Percentiles rank a stretch among this genome's conserved stretches.
Conservation (phyloP, 2,329 filamentous ascomycete species). For the Penicillium sp. region DNA sequence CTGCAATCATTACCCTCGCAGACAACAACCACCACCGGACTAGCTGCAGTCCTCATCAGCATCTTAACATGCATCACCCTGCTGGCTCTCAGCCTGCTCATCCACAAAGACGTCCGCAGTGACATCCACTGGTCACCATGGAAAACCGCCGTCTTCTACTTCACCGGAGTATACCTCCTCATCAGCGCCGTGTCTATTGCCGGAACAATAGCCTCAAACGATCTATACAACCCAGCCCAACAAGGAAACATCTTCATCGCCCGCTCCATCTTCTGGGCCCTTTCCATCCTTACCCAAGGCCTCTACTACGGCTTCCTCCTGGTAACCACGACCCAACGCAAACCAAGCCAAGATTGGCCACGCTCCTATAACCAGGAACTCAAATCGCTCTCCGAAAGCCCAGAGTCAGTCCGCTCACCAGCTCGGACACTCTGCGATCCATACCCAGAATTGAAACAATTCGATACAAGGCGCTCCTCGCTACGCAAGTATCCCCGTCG, state of each 20-base stretch:
- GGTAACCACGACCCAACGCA: constrained; percentile 20
- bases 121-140: constrained; percentile 26
- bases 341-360: constrained; percentile 31
- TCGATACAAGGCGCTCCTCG: constrained; percentile 32
- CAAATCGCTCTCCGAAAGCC: constrained; percentile 27
- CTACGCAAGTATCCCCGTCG: constrained; percentile 37
- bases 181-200: constrained; percentile 36
- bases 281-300: constrained; percentile 42
- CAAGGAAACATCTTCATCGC: constrained; percentile 35
- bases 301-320: constrained; percentile 40
- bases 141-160: constrained; percentile 28
- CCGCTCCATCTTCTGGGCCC: constrained; percentile 46
- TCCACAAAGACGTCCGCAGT: constrained; percentile 29
- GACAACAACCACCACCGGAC: constrained; percentile 29
- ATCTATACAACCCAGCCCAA: constrained; percentile 17
- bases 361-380: constrained; percentile 35
- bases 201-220: constrained; percentile 36
- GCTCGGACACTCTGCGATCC: constrained; percentile 20
- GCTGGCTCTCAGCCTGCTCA: constrained; percentile 27
- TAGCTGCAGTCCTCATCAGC: constrained; percentile 35
- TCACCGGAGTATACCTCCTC: constrained; percentile 35
- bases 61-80: constrained; percentile 36
- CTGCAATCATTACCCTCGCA: constrained; percentile 28
- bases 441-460: constrained; percentile 22
- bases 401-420: constrained; percentile 20